A percentile compares a stretch with the other conserved stretches of the same genome.
Evolutionary conservation across 2,329 filamentous ascomycete species (phyloP).

Genomic region (Arthrocladium fulminans): DNA sequence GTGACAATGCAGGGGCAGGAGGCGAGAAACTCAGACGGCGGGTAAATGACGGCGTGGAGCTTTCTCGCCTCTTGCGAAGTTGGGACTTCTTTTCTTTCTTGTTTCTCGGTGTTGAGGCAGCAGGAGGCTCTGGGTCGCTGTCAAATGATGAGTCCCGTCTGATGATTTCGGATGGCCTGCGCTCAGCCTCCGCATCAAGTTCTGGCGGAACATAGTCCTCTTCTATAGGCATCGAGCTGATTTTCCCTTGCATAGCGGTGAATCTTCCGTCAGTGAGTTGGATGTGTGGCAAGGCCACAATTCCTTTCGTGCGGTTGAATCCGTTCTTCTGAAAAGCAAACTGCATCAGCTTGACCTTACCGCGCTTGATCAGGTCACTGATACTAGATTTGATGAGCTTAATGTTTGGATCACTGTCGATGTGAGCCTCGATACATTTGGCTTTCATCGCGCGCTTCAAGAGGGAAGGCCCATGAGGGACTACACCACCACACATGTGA

Average conservation of each 20-base stretch:
- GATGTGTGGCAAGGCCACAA: slow-evolving; percentile 42
- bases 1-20: slow-evolving; percentile 3
- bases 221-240: slow-evolving; percentile 36
- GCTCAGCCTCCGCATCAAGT: slow-evolving; percentile 28
- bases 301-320: slow-evolving; percentile 40
- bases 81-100: slow-evolving; percentile 5
- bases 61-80: background rate
- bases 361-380: slow-evolving; percentile 41
- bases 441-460: slow-evolving; percentile 16
- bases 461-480: slow-evolving; percentile 43
- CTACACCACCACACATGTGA: slow-evolving; percentile 46
- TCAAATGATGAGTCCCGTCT: background rate
- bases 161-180: slow-evolving; percentile 6
- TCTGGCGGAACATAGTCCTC: slow-evolving; percentile 37
- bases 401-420: slow-evolving; percentile 41
- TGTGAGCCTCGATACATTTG: slow-evolving; percentile 40
- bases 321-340: slow-evolving; percentile 42
- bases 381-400: slow-evolving; percentile 45
- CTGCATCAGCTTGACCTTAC: slow-evolving; percentile 44
- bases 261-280: slow-evolving; percentile 37
- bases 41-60: background rate
- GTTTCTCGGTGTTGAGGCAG: background rate
- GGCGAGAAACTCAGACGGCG: slow-evolving; percentile 1
- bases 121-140: background rate
- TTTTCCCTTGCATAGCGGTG: slow-evolving; percentile 40